phyloP scores from a whole-genome alignment of 1,139 yeast genomes.

The Yamadazyma atlantica region DNA sequence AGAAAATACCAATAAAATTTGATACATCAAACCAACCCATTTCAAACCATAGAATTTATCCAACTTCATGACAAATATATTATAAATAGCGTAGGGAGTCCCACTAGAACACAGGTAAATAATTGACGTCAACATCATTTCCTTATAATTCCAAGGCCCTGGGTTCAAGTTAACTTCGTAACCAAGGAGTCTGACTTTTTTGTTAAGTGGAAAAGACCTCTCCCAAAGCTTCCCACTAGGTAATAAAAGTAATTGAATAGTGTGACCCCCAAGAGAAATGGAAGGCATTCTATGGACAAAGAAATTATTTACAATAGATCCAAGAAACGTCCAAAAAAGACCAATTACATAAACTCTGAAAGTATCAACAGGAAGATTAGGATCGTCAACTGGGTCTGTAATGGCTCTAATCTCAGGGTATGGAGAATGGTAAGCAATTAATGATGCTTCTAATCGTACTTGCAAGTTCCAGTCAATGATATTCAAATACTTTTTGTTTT shows the following conservation, averaged over 20 bases:
- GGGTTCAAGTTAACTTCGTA: constrained; percentile 34
- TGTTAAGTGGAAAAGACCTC: constrained; percentile 26
- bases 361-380: constrained; percentile 38
- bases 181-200: constrained; percentile 22
- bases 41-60: constrained; percentile 44
- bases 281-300: constrained; percentile 46
- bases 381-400: constrained; percentile 46
- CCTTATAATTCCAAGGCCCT: constrained; percentile 62
- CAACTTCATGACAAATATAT: constrained; percentile 46
- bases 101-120: constrained; percentile 47
- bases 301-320: constrained; percentile 43
- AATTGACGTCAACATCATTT: constrained; percentile 57
- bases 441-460: constrained; percentile 38
- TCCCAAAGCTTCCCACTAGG: constrained; percentile 48
- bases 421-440: constrained; percentile 46
- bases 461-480: constrained; percentile 38
- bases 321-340: constrained; percentile 42
- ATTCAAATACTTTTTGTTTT: constrained; percentile 28
- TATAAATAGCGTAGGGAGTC: constrained; percentile 45
- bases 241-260: constrained; percentile 41
- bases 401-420: constrained; percentile 48
- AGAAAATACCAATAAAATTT: constrained; percentile 35
- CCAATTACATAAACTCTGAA: constrained; percentile 42
- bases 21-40: constrained; percentile 45
- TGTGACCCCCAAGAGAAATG: constrained; percentile 38